A percentile compares a stretch with the other conserved stretches of the same genome.
Evolutionary conservation across 202 grass and related monocot species (phyloP).

Genomic region (Eragrostis tef): DNA sequence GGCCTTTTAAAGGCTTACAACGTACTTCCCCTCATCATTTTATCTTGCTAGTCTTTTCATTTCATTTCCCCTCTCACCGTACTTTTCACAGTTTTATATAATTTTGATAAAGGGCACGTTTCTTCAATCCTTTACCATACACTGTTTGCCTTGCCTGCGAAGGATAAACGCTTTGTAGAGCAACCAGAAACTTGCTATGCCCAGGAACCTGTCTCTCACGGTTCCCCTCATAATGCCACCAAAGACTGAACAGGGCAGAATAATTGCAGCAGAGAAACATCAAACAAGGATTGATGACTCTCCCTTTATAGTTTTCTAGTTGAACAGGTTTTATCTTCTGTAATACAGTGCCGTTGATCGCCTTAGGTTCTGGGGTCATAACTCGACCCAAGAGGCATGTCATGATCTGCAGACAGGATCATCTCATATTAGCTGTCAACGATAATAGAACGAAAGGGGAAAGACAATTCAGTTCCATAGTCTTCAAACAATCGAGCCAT

Average conservation of each 20-base stretch:
- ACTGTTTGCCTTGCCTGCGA: not conserved
- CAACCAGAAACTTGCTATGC: not conserved
- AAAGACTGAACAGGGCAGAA: conserved; percentile 8
- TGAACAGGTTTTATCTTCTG: not conserved
- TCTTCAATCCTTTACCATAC: not conserved
- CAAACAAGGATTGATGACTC: not conserved
- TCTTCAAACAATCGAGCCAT: not conserved
- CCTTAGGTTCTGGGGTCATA: not conserved
- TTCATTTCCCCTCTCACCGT: not conserved
- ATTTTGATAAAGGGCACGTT: not conserved
- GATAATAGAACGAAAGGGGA: not conserved
- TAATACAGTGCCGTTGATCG: not conserved
- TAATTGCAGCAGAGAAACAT: not conserved
- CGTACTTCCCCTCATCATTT: not conserved
- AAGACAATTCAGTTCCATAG: not conserved
- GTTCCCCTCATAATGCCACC: not conserved
- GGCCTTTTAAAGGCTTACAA: conserved; percentile 7
- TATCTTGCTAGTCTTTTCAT: not conserved
- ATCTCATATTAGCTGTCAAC: not conserved
- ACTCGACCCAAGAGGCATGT: conserved; percentile 18
- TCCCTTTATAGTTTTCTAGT: not conserved
- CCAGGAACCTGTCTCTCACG: not conserved
- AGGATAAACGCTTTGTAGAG: not conserved
- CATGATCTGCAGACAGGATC: not conserved
- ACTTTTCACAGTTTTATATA: conserved; percentile 7